phyloP scores from a whole-genome alignment of 306 rosid genomes.

The Lathyrus oleraceus region DNA sequence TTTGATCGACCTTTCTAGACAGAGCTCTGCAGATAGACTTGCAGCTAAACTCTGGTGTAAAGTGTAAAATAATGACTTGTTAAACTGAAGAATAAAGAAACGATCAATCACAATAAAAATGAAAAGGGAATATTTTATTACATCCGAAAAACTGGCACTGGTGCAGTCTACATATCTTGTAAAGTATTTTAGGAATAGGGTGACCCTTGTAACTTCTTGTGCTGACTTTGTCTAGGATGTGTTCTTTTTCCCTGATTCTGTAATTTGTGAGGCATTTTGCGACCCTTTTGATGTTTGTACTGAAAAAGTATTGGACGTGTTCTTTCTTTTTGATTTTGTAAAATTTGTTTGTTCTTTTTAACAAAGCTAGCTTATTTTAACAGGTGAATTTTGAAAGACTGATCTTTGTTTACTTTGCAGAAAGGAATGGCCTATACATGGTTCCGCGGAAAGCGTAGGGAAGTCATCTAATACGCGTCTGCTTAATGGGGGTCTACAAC shows the following conservation, averaged over 20 bases:
- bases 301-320: neutral
- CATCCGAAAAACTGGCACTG: neutral
- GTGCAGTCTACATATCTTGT: too few relatives aligned
- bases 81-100: conserved; percentile 16
- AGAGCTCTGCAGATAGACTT: neutral
- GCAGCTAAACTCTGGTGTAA: neutral
- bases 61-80: conserved; percentile 10
- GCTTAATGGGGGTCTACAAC: conserved; percentile 59
- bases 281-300: neutral
- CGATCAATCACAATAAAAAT: neutral
- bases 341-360: neutral
- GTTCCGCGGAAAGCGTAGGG: conserved; percentile 57
- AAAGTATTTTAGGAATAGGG: too few relatives aligned
- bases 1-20: neutral
- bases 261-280: neutral
- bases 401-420: conserved; percentile 50
- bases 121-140: neutral
- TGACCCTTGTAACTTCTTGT: too few relatives aligned
- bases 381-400: conserved; percentile 13
- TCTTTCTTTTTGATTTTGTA: conserved; percentile 13
- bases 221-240: too few relatives aligned
- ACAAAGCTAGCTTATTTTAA: neutral
- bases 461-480: conserved; percentile 56
- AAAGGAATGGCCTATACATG: conserved; percentile 63
- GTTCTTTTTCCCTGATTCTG: too few relatives aligned